Evolutionary conservation across 2,329 filamentous ascomycete species (phyloP), one percentile per base, ranked within the genome.

Genomic region (Penicillium concentricum): DNA sequence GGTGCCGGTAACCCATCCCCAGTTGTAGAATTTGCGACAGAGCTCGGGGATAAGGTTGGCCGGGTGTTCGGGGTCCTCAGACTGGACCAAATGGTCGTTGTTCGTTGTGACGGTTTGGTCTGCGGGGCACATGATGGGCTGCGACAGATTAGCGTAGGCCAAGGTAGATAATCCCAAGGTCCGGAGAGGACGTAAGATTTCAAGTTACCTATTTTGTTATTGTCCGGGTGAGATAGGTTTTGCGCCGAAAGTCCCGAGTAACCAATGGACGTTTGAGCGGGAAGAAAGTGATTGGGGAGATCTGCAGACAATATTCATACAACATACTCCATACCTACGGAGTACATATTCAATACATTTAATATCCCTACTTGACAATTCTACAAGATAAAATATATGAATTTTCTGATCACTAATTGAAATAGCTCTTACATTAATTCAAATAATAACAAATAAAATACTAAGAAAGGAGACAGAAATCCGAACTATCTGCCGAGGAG

Each of bases 11-110:
- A 84, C 93, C 93, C 94, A 97, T 67, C 94, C 94, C 67, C 95
- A 82, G 18, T 84, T 91, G 84, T 96, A 99, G 79, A 99, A 99
- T 73, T 93, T 94, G 70, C 89, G 89, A 79, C 94, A 99, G 47
- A 99, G 84, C 46, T 90, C 88, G 61, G 92, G 94, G 65, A 97
- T 97, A 68, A 96, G 83, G 78, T 99, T 99, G 64, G 94, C 92
- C 22, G 94, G 94, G 76, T 99, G 94, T 59, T 91, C 80, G 5
- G 89, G 87, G 72, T 97, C 86, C 30, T 77, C 64, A 2, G 84
- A 87, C 60, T 75, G 78, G 54, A 87, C 77, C 63, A 87, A 78
- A 53, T 82, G 79, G 63, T 86, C 84, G 67, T 76, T 77, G 64
- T 74, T 72, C 42, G 57, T 43, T 56, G 56, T 58, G 34, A 64